Evolutionary conservation across 805 yeast genomes (phyloP).

Genomic region (Wickerhamiella shivajii): DNA sequence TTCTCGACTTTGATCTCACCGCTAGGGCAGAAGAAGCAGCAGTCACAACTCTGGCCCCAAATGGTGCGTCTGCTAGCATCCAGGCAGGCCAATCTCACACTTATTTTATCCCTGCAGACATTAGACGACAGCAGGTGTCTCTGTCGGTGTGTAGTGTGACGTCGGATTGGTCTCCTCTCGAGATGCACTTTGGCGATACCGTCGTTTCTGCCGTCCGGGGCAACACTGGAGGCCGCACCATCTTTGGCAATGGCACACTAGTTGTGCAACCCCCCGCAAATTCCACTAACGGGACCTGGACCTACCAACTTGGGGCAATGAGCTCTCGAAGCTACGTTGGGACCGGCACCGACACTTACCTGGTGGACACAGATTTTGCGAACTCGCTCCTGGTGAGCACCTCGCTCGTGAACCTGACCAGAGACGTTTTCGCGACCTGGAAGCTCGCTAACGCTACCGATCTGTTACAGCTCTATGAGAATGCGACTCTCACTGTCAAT

Average conservation of each 20-base stretch:
- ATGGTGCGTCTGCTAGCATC: slow-evolving; percentile 1
- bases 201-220: too few species aligned
- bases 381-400: slow-evolving; percentile 49
- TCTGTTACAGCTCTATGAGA: neutral
- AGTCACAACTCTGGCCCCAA: slow-evolving; percentile 5
- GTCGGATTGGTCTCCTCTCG: too few species aligned
- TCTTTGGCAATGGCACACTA: slow-evolving; percentile 9
- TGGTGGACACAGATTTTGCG: slow-evolving; percentile 57
- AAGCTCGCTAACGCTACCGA: neutral
- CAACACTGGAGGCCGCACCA: too few species aligned
- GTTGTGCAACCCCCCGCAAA: slow-evolving; percentile 10
- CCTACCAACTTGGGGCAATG: slow-evolving; percentile 45
- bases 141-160: slow-evolving; percentile 13
- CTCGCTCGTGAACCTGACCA: slow-evolving; percentile 11
- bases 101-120: slow-evolving; percentile 20
- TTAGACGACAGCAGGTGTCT: slow-evolving; percentile 2
- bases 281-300: slow-evolving; percentile 29
- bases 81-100: slow-evolving; percentile 12
- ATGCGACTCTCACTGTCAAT: slow-evolving; percentile 3
- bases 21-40: too few species aligned
- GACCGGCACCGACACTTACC: slow-evolving; percentile 18
- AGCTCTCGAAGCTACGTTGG: slow-evolving; percentile 23
- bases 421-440: slow-evolving; percentile 3
- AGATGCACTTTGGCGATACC: too few species aligned
- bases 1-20: too few species aligned